These are phyloP conservation scores for Pythium sukuiense DNA, from an alignment of 352 stramenopile species.

Conservation along the genomic window DNA sequence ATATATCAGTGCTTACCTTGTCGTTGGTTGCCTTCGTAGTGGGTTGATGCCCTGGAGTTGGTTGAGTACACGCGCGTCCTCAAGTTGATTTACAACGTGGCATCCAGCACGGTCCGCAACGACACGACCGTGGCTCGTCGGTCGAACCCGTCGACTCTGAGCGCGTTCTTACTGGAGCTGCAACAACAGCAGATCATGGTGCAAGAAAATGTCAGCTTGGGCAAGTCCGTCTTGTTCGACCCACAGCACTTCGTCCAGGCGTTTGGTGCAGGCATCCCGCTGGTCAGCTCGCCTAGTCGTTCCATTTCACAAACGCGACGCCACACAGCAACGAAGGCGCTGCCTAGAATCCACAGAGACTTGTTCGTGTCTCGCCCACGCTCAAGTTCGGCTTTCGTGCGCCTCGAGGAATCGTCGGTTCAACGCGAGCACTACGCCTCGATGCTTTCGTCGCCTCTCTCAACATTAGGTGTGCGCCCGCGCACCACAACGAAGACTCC, in stretches of 20 bases:
- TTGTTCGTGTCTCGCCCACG: not conserved
- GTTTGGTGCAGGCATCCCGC: slow-evolving; percentile 9
- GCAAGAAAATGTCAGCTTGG: slow-evolving; percentile 28
- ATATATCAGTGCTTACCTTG: not conserved
- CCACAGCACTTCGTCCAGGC: slow-evolving; percentile 25
- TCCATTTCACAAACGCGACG: not conserved
- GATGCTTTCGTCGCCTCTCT: not conserved
- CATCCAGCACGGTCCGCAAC: not conserved
- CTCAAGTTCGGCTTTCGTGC: not conserved
- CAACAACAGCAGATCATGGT: slow-evolving; percentile 21
- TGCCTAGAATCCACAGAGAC: not conserved
- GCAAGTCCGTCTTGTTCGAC: slow-evolving; percentile 38
- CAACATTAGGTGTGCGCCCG: not conserved
- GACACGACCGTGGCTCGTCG: slow-evolving; percentile 13
- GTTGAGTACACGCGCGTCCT: slow-evolving; percentile 40
- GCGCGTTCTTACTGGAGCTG: slow-evolving; percentile 27
- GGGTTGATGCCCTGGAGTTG: slow-evolving; percentile 29
- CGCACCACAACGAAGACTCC: not conserved
- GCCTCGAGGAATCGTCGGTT: not conserved
- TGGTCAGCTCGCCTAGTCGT: not conserved
- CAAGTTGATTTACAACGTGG: slow-evolving; percentile 22
- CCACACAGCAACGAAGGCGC: not conserved
- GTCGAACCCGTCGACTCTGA: slow-evolving; percentile 29
- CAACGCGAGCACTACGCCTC: not conserved
- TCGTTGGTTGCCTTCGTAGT: slow-evolving; percentile 15